Base-by-base conservation (phyloP, 371 early-diverging fungal genomes). In the Rozella allomycis region DNA sequence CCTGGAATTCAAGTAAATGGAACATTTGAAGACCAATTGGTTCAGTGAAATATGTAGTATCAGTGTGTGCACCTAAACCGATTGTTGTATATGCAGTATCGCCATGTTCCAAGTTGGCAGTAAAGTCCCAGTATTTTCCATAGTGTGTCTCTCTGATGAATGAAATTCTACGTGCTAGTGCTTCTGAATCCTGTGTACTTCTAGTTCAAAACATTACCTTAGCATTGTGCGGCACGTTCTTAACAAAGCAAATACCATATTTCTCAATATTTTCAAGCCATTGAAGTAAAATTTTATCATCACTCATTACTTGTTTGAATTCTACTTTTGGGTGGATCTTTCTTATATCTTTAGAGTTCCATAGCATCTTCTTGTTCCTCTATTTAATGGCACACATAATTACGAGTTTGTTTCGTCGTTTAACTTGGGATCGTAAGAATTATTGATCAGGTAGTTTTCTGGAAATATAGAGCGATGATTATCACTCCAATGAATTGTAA, bases 11-110 rank as follows among this genome's bases (percentile, higher is more conserved):
- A 13, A 80, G 44, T 30, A 81, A 49, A 42, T 86, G 86, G 49
- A 83, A 82, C 60, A 83, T 67, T 46, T 86, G 83, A 18, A 84
- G 50, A 1, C 68, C 83, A 8, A 67, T 51, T 2, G 86, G 83
- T 32, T 85, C 86, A 0, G 80, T 81, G 37, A 82, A 85, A 41
- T 85, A 85, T 0, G 83, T 82, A n/a, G 72, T 78, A 46, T 85
- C 86, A 0, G 83, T 85, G 38, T 85, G 86, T 0, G 74, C 75
- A 19, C 71, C 71, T 7, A 85, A 52, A 0, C 70, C 67, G 3
- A 79, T 28, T n/a, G 50, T 58, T 0, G 83, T 78, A 44, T 83
- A 85, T 9, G 86, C 86, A 0, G 79, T 79, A 45, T 85, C 86
- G 18, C 74, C 80, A 49, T 79, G 79, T 16, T 62, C 72, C 31